Evolutionary conservation across 2,329 filamentous ascomycete species (phyloP).

Genomic region (Pyricularia sp.): DNA sequence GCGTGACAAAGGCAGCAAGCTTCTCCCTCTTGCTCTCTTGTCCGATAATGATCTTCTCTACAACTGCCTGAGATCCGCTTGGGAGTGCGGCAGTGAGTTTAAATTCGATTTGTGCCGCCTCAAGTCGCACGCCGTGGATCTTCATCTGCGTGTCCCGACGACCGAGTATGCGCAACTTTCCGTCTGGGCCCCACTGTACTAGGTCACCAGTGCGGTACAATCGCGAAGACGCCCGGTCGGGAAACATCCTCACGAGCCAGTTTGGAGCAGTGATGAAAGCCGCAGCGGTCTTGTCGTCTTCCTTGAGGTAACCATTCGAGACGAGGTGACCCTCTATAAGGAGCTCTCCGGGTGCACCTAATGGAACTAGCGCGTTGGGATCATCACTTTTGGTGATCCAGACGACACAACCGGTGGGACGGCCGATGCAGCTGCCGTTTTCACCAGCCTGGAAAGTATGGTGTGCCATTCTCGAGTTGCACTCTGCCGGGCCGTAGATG

Average conservation of each 20-base stretch:
- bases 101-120: constrained; percentile 6
- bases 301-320: constrained; percentile 31
- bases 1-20: background rate
- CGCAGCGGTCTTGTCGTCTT: constrained; percentile 10
- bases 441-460: background rate
- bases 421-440: background rate
- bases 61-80: background rate
- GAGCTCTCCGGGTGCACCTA: constrained; percentile 22
- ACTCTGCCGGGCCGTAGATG: constrained; percentile 50
- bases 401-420: background rate
- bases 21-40: background rate
- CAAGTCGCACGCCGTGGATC: constrained; percentile 2
- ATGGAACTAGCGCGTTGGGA: constrained; percentile 7
- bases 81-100: background rate
- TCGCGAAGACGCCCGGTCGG: background rate
- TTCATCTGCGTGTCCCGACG: constrained; percentile 5
- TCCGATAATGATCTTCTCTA: background rate
- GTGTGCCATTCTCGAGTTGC: background rate
- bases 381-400: background rate
- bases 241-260: background rate
- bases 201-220: constrained; percentile 11
- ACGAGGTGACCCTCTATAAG: constrained; percentile 35
- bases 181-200: background rate
- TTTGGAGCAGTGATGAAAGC: constrained; percentile 1
- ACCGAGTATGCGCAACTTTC: background rate